phyloP scores from a whole-genome alignment of 805 yeast species.

The Yamadazyma philogaea region DNA sequence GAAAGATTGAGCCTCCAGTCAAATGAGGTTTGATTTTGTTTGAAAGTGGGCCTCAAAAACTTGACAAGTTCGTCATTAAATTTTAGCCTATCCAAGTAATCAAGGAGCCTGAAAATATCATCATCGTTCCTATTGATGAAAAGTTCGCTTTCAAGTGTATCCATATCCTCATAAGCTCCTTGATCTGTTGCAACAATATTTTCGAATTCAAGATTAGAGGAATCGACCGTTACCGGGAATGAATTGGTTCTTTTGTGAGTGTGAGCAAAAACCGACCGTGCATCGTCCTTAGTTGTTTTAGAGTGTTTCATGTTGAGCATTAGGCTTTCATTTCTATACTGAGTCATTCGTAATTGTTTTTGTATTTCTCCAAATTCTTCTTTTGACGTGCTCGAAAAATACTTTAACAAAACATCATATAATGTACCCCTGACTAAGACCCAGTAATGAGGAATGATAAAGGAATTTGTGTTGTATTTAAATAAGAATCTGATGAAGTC shows the following conservation, averaged over 20 bases:
- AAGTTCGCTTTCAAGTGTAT: constrained; percentile 16
- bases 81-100: constrained; percentile 33
- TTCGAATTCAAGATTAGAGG: constrained; percentile 8
- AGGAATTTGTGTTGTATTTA: constrained; percentile 53
- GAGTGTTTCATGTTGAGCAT: constrained; percentile 46
- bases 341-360: constrained; percentile 57
- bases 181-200: constrained; percentile 7
- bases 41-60: constrained; percentile 22
- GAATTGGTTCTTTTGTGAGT: constrained; percentile 13
- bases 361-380: constrained; percentile 27
- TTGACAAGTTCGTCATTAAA: constrained; percentile 28
- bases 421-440: constrained; percentile 47
- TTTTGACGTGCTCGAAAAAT: constrained; percentile 20
- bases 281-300: constrained; percentile 5
- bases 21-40: constrained; percentile 3
- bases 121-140: constrained; percentile 23
- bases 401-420: constrained; percentile 32
- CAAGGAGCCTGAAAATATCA: constrained; percentile 33
- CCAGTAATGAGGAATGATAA: constrained; percentile 67
- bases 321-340: constrained; percentile 68
- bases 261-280: neutral
- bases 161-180: constrained; percentile 5
- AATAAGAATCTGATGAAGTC: constrained; percentile 39
- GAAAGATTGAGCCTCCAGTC: constrained; percentile 37
- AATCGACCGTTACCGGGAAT: constrained; percentile 9